Evolutionary conservation across 441 rosid genomes (phyloP), one percentile per base, ranked within the genome.

Genomic region (Viola pubescens): DNA sequence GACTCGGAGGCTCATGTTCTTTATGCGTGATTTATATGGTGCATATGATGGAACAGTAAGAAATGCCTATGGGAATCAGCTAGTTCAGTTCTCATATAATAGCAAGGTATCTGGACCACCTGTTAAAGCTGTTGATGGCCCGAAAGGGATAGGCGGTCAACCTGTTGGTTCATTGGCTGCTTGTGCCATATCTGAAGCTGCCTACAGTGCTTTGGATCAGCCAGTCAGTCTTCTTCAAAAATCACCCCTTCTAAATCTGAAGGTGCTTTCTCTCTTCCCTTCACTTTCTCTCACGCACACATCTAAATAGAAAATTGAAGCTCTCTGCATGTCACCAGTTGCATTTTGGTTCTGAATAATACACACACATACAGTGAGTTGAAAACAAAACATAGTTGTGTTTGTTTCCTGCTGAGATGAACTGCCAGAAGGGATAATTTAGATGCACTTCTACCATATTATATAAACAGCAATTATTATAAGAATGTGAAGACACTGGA

Each of bases 11-110:
- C 76, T 94, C n/a, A 81, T 89, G 92, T 94, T 87, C 68, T 89
- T 95, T 75, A 74, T 95, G 95, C 82, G 98, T 3, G 99, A 95
- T 65, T 60, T 89, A 53, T 82, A 73, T 54, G 61, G 65, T 51
- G 80, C 96, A 19, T 95, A 91, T 49, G 99, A 95, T 56, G 96
- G 98, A 62, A 89, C 99, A 7, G 97, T 91, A 61, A 81, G 98
- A 69, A 82, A 79, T 71, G 72, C 94, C 3, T 86, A 86, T 49
- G 99, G 98, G 40, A 84, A 86, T 64, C 96, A 87, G 57, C 58
- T 89, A 43, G 79, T 95, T 52, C 96, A 87, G 64, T 91, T 95
- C 71, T 70, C 81, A 9, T 94, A 94, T 67, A 64, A 65, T 59
- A 52, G 56, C 61, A 60, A 69, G 45, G 60, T 42, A 16, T 61